Evolutionary conservation across 2,329 filamentous ascomycete genomes (phyloP).

Genomic region (Xylariaceae sp.): DNA sequence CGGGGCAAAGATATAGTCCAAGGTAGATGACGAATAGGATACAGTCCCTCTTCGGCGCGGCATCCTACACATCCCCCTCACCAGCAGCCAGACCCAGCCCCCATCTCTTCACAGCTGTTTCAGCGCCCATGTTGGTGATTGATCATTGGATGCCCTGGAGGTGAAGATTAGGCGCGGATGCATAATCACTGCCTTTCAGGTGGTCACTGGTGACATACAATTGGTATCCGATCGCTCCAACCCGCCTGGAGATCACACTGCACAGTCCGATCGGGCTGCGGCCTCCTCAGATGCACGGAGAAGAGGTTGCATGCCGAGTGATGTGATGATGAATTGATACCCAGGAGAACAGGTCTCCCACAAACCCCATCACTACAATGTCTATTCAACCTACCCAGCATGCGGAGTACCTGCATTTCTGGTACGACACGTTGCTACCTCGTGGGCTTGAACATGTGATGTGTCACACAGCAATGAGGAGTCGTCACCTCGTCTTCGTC

Average conservation of each 20-base stretch:
- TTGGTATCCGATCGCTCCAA: neutral
- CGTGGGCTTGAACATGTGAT: no score
- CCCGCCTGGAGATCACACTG: neutral
- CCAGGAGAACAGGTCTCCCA: neutral
- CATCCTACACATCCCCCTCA: no score
- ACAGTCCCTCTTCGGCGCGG: no score
- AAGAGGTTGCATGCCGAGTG: neutral
- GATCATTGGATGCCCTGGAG: conserved; percentile 16
- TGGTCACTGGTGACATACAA: neutral
- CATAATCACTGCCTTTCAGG: conserved; percentile 9
- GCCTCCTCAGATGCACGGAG: neutral
- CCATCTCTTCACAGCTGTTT: conserved; percentile 8
- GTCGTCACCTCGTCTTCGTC: no score
- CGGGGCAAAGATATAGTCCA: conserved; percentile 12
- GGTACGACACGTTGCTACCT: no score
- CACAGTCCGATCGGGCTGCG: neutral
- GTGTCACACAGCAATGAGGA: no score
- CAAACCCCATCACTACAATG: no score
- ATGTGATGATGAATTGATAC: conserved; percentile 1
- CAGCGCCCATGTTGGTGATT: neutral
- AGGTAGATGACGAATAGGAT: conserved; percentile 3
- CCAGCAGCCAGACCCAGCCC: neutral
- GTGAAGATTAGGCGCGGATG: conserved; percentile 16
- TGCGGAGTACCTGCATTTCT: no score
- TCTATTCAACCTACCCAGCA: no score